A percentile compares a stretch with the other conserved stretches of the same genome.
phyloP scores from a whole-genome alignment of 2,329 filamentous ascomycete species.

The Neoscytalidium dimidiatum region DNA sequence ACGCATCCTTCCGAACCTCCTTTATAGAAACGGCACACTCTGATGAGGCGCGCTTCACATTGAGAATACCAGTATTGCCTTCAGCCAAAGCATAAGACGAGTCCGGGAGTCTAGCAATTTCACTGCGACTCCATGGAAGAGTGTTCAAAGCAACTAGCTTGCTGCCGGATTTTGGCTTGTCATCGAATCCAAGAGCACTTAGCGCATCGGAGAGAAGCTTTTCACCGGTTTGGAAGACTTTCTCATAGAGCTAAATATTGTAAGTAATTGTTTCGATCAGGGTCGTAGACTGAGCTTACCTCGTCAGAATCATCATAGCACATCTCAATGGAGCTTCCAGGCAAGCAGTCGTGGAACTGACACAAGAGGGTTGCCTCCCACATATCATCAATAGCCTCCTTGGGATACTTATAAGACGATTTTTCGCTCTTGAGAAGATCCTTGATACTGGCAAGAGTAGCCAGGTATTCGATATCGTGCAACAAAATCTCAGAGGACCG shows the following conservation, averaged over 20 bases:
- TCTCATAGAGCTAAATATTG: constrained; percentile 66
- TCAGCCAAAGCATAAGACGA: constrained; percentile 41
- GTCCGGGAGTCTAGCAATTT: constrained; percentile 65
- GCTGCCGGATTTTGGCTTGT: constrained; percentile 45
- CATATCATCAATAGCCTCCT: constrained; percentile 90
- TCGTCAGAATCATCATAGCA: constrained; percentile 95
- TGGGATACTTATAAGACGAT: constrained; percentile 79
- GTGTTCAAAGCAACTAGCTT: constrained; percentile 71
- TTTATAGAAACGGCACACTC: constrained; percentile 48
- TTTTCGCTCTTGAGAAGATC: constrained; percentile 48
- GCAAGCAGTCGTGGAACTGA: constrained; percentile 96
- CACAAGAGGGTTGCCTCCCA: constrained; percentile 92
- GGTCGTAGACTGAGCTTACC: constrained; percentile 35
- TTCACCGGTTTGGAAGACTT: constrained; percentile 77
- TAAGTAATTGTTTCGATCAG: constrained; percentile 24
- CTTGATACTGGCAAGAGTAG: constrained; percentile 79
- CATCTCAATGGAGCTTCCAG: constrained; percentile 95
- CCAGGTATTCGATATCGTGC: constrained; percentile 83
- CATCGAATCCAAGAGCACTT: constrained; percentile 64
- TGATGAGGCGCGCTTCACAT: constrained; percentile 30
- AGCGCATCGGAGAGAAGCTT: constrained; percentile 71
- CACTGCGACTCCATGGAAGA: constrained; percentile 79
- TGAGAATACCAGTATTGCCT: constrained; percentile 49
- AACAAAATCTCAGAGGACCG: constrained; percentile 81
- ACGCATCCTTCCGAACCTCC: constrained; percentile 62